phyloP scores from a whole-genome alignment of 305 asterid species.

The Fraxinus angustifolia region DNA sequence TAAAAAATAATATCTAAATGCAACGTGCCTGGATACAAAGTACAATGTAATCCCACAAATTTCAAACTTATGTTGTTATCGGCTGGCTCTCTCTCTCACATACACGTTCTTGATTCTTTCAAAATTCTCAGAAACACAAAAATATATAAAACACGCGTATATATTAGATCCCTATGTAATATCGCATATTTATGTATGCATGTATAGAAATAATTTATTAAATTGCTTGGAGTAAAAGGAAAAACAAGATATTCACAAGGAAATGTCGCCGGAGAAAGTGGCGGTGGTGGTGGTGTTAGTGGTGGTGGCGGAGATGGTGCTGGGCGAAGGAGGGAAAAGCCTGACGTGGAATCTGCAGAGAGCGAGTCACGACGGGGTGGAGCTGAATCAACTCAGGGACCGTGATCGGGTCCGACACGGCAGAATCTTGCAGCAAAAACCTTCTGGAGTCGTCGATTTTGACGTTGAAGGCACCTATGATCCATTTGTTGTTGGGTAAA shows the following conservation, averaged over 20 bases:
- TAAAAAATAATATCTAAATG: background rate
- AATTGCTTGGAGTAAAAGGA: background rate
- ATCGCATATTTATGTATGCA: background rate
- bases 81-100: background rate
- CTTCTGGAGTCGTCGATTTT: conserved; percentile 36
- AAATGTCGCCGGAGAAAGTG: conserved; percentile 18
- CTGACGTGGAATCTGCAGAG: conserved; percentile 38
- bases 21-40: background rate
- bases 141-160: background rate
- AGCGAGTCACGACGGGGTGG: conserved; percentile 33
- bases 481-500: conserved; percentile 49
- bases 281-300: conserved; percentile 23
- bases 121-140: background rate
- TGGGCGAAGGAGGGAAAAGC: conserved; percentile 24
- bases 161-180: background rate
- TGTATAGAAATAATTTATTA: background rate
- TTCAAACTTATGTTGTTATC: background rate
- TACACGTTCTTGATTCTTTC: background rate
- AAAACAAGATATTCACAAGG: conserved; percentile 2
- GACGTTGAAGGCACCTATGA: conserved; percentile 46
- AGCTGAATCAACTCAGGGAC: conserved; percentile 33
- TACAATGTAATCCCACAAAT: background rate
- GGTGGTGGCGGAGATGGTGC: conserved; percentile 17
- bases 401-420: conserved; percentile 42
- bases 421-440: conserved; percentile 36